A percentile compares a stretch with the other conserved stretches of the same genome.
These are phyloP conservation scores for Chlamydomonas sp. DNA, from an alignment of 139 green algal species.

Conservation along the genomic window DNA sequence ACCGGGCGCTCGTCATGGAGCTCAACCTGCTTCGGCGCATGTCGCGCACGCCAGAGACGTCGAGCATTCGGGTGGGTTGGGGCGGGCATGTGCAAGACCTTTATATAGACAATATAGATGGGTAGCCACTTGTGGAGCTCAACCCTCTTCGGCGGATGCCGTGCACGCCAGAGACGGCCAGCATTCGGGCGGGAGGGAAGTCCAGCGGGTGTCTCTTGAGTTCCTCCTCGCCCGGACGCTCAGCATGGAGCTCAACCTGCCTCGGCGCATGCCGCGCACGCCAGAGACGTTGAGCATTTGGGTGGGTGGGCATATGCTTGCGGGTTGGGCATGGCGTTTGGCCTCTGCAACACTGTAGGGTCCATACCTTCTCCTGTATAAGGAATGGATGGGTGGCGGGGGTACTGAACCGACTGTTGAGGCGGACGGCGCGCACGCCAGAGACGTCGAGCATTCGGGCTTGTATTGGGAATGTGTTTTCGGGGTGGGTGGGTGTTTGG, in stretches of 20 bases:
- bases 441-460: constrained; percentile 89
- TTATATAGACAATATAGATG: no score
- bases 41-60: constrained; percentile 45
- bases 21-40: constrained; percentile 50
- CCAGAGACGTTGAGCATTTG: constrained; percentile 27
- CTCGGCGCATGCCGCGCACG: constrained; percentile 54
- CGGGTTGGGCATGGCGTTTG: no score
- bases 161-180: constrained; percentile 79
- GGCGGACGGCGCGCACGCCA: constrained; percentile 39
- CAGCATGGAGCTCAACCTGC: constrained; percentile 31
- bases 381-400: no score
- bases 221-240: constrained; percentile 66
- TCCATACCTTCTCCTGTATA: no score
- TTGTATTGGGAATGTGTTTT: constrained; percentile 87
- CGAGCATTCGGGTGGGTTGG: constrained; percentile 26
- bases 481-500: constrained; percentile 76
- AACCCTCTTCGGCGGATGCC: no score
- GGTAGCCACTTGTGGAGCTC: no score
- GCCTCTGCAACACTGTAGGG: no score
- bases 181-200: constrained; percentile 83
- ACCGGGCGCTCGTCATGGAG: constrained; percentile 28
- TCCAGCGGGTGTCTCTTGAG: constrained; percentile 78
- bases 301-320: no score
- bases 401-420: no score
- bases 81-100: no score